Base-by-base conservation (phyloP, 2,329 filamentous ascomycete genomes). In the Cladosporium oxysporum region DNA sequence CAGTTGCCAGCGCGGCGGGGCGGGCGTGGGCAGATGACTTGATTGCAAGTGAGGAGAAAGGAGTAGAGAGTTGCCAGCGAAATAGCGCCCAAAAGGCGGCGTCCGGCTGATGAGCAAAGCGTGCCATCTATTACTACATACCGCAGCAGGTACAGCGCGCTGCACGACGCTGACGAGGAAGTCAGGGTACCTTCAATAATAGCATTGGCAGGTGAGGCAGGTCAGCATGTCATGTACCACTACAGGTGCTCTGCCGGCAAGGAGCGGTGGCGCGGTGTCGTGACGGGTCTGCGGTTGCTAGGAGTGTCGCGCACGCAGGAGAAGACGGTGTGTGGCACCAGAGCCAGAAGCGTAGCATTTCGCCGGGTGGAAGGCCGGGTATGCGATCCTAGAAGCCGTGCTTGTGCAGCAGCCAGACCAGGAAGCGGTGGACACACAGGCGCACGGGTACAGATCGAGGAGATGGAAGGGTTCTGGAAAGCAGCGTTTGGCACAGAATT, bases 141-240 rank as follows among this genome's bases (percentile, higher is more conserved):
- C 37, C 37, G 37, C 58, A 29, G 29, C 37, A 47, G 37, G 58
- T 23, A 49, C 55, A 23, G 28, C 58, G 41, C 58, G 28, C 59
- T 62, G 59, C 59, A 52, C 59, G 44, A 52, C 59, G 60, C 47
- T 62, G 60, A 61, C 58, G 29, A 31, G 58, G 50, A 49, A 26
- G n/a, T 11, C 4, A 47, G n/a, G 41, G 41, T 47, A 47, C 41
- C 21, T 37, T 23, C 23, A 52, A 50, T 31, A 23, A 58, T 58
- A 58, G 55, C 37, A 44, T 44, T 44, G 18, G 37, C 55, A 58
- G 31, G 58, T 49, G 41, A 37, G 49, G 21, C 47, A 31, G 58
- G 59, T 62, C 59, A 62, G 58, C 58, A 41, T 62, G 60, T 62
- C 60, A 62, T 44, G 60, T 62, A 62, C 21, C 29, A 61, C 58